These are phyloP conservation scores for barrel medic (Medicago truncatula) DNA, from an alignment of 306 rosid species.

Conservation along the genomic window MtrunA17r5.0-ANR NC_053049.1:822501-823000, in stretches of 20 bases:
- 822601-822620: not conserved
- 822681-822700: not conserved
- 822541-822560: not conserved
- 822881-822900: constrained; percentile 15
- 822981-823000: constrained; percentile 37
- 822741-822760: constrained; percentile 16
- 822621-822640: constrained; percentile 11
- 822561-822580: constrained; percentile 21
- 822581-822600: constrained; percentile 12
- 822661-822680: constrained; percentile 16
- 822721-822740: not conserved
- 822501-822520: not conserved
- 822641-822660: constrained; percentile 21
- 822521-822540: not conserved
- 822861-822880: constrained; percentile 32
- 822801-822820: constrained; percentile 22
- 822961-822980: constrained; percentile 40
- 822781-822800: constrained; percentile 5
- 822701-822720: not conserved
- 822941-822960: constrained; percentile 58
- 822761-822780: not conserved
- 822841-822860: constrained; percentile 22
- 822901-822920: constrained; percentile 75
- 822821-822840: not conserved
- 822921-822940: constrained; percentile 90